Evolutionary conservation across 2,329 filamentous ascomycete genomes (phyloP).

Genomic region (Neopestalotiopsis sp.): DNA sequence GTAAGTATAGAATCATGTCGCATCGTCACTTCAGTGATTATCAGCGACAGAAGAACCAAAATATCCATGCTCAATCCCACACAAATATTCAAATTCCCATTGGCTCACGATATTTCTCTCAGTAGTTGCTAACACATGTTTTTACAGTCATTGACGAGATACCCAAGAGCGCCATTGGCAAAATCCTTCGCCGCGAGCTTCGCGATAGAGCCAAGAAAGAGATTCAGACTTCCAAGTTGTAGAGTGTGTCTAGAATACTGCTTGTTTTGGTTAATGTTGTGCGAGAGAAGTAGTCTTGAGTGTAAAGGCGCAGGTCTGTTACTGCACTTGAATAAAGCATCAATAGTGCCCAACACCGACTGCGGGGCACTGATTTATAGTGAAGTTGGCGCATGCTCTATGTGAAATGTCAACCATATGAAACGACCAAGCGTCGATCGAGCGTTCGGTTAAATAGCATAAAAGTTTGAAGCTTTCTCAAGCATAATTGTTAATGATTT

Average conservation of each 20-base stretch:
- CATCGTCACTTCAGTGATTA: background rate
- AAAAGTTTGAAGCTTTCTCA: no score
- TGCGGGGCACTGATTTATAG: no score
- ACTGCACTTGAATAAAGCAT: background rate
- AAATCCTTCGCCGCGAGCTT: conserved; percentile 10
- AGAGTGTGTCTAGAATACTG: background rate
- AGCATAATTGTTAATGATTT: no score
- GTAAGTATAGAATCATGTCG: background rate
- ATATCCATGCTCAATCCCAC: background rate
- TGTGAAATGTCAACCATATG: no score
- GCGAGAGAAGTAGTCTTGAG: background rate
- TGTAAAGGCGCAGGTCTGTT: background rate
- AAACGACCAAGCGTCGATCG: no score
- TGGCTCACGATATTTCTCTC: background rate
- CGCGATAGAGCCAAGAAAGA: background rate
- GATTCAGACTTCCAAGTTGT: background rate
- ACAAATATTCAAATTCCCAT: background rate
- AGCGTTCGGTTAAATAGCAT: no score
- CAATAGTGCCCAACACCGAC: no score
- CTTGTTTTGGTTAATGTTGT: background rate
- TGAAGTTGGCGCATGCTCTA: no score
- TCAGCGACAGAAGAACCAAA: background rate
- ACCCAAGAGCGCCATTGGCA: conserved; percentile 12
- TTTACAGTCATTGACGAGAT: background rate
- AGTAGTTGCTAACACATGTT: background rate